Base-by-base conservation (phyloP, 2,329 filamentous ascomycete genomes). In the Stagonosporopsis rhizophila region DNA sequence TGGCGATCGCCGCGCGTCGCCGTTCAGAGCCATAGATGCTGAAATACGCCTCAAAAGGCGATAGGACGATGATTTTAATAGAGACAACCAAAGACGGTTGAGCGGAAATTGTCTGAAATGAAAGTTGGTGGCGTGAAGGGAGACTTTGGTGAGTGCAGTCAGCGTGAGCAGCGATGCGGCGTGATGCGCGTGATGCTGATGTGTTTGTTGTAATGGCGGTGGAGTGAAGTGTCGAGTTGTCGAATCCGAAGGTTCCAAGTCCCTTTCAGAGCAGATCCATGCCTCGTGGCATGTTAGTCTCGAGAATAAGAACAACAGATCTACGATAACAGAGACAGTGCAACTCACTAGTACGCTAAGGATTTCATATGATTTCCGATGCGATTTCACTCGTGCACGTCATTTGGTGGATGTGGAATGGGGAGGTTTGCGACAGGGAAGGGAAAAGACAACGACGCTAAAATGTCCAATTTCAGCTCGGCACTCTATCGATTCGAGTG, bases 391-490 rank as follows among this genome's bases (percentile, higher is more conserved):
- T 59, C 50, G 61, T 60, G 57, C 52, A 66, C 45, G 61, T 62
- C 63, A 69, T 66, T 59, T 56, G 42, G 56, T 65, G 63, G 47
- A 65, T 62, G 63, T 64, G 66, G 61, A 72, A 69, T 70, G 66
- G 55, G 55, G 64, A 68, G 62, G 63, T 64, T 60, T 61, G 64
- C 62, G 59, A 62, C 64, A 64, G 50, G 56, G 46, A 64, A 65
- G 50, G 59, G 60, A 68, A 68, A 67, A 65, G 62, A 64, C 39
- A 55, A 57, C 65, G 58, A 64, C 62, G 65, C 71, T 72, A 73
- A 69, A 60, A 63, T 53, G 60, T 72, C 63, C 65, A 72, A 74
- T 72, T 72, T 72, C 70, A 74, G 71, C 70, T 74, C 71, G 71
- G 69, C 66, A 70, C 71, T 63, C 61, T 62, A 61, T 66, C 64